Evolutionary conservation across 192 early-diverging fungal species (phyloP).

Genomic region (Rhizophagus sp.): DNA sequence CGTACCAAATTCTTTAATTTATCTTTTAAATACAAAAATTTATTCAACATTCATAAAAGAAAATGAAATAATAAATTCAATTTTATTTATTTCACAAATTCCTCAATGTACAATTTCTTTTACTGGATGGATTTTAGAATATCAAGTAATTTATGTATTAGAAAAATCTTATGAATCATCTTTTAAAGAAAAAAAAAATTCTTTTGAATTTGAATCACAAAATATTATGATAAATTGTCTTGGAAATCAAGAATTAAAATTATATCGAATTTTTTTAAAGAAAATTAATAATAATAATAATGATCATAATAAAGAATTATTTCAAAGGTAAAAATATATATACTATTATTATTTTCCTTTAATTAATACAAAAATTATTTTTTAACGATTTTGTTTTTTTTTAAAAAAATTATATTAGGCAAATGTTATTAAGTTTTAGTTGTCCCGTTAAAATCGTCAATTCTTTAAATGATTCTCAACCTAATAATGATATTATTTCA

Average conservation of each 20-base stretch:
- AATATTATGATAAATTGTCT: neutral
- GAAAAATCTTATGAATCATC: too few relatives aligned
- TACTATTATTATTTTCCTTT: too few relatives aligned
- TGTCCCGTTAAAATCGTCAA: neutral
- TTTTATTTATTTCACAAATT: neutral
- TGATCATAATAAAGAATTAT: neutral
- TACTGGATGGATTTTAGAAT: constrained; percentile 9
- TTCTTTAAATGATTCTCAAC: neutral
- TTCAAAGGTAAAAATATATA: neutral
- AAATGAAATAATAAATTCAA: neutral
- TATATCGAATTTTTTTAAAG: neutral
- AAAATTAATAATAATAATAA: neutral
- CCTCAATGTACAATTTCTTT: neutral
- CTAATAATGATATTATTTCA: neutral
- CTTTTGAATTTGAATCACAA: neutral
- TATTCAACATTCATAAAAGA: neutral
- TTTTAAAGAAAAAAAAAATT: too few relatives aligned
- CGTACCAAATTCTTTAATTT: neutral
- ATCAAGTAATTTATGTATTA: neutral
- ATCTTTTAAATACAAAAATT: neutral
- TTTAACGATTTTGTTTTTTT: too few relatives aligned
- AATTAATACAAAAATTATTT: too few relatives aligned
- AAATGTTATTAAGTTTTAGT: constrained; percentile 17
- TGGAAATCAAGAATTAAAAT: neutral
- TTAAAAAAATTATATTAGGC: neutral